Conservation (phyloP, 164 flowering plant species). For the Nymphaea colorata region DNA sequence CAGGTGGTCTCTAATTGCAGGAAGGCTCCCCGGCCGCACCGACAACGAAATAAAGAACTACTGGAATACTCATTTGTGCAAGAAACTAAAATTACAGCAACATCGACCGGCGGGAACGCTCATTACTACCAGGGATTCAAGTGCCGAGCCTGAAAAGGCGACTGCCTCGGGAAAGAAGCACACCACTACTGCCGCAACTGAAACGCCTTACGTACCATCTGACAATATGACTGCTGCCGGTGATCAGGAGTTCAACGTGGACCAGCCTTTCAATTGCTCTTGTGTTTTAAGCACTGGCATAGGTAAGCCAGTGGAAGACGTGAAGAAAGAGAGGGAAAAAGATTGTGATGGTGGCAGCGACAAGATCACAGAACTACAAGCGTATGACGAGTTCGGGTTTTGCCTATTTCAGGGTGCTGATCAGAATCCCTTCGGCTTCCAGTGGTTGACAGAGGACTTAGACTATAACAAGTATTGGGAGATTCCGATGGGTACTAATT, state of each 20-base stretch:
- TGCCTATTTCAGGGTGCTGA: neutral
- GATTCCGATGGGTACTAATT: neutral
- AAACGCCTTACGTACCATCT: neutral
- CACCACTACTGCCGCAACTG: neutral
- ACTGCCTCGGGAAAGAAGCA: neutral
- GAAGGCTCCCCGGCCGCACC: slow-evolving; percentile 14
- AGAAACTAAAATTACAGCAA: slow-evolving; percentile 2
- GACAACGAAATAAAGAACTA: slow-evolving; percentile 15
- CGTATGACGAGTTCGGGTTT: neutral
- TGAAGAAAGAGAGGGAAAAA: neutral
- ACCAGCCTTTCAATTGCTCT: neutral
- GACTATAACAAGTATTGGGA: neutral
- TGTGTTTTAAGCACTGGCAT: neutral
- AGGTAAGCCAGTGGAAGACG: neutral
- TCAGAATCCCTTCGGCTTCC: neutral
- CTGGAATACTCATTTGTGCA: slow-evolving; percentile 19
- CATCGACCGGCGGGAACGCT: neutral
- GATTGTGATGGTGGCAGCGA: neutral
- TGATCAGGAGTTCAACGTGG: neutral
- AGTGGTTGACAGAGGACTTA: neutral
- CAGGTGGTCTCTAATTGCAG: slow-evolving; percentile 16
- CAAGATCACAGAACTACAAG: neutral
- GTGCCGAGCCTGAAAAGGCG: neutral
- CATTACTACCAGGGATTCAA: neutral
- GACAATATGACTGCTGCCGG: neutral